Base-by-base conservation (phyloP, 495 filamentous ascomycete species). In the Hyaloscypha hepaticicola region DNA sequence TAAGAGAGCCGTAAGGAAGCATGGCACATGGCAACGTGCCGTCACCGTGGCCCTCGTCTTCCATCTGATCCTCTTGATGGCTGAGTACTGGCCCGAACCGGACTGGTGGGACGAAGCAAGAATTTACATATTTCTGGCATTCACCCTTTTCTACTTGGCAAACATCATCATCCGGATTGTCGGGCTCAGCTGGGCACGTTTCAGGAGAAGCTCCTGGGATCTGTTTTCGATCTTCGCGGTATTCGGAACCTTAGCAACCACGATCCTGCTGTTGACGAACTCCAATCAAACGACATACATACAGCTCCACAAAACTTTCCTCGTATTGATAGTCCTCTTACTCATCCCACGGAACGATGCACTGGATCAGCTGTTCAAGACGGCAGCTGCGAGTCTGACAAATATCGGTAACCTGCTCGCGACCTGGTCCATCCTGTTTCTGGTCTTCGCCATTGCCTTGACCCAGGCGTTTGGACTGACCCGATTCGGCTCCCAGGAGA, bases 291-390 rank as follows among this genome's bases (percentile, higher is more conserved):
- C 85, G 53, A 82, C 84, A 19, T 92, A 91, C 69, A 79, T 85
- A 49, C 90, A 90, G 71, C 75, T 97, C 28, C 93, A 97, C 77
- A 98, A 98, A 75, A 83, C 96, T 21, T 97, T 96, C 73, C 79
- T 99, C 48, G 95, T 98, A 53, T 88, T 92, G 24, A 88, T 98
- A 64, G 88, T 95, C 1, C 83, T 98, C 24, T 80, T 99, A 64
- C 86, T 99, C 52, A 99, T 99, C 62, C 95, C 95, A 11, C 85
- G 95, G 6, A 99, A 98, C 75, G 95, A 99, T 67, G 93, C 96
- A 55, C 87, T 99, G 12, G 95, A 99, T 72, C 95, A 99, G 74
- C 87, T 99, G 6, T 99, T 98, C 85, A 99, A 99, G 77, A 99
- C 95, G 19, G 96, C 96, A 2, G 96, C 95, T n/a, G 95, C 95